Percentiles rank a stretch among this genome's conserved stretches.
Evolutionary conservation across 2,329 filamentous ascomycete genomes (phyloP).

Genomic region (Cephalotrichum gorgonifer): DNA sequence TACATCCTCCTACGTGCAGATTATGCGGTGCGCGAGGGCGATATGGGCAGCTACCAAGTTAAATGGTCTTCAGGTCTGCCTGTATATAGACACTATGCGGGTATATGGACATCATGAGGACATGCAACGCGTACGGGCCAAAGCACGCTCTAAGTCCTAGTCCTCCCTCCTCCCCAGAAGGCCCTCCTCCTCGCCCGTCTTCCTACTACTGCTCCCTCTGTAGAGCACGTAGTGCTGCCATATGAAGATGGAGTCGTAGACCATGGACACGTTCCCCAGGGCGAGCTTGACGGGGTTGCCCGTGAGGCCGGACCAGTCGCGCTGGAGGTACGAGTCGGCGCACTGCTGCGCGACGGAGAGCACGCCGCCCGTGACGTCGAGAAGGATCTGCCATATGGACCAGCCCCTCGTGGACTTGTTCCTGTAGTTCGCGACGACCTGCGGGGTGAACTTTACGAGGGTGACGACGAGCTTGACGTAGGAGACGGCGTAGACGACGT

Average conservation of each 20-base stretch:
- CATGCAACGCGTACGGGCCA: too few relatives aligned
- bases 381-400: slow-evolving; percentile 73
- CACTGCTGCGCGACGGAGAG: slow-evolving; percentile 72
- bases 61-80: too few relatives aligned
- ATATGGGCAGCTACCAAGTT: too few relatives aligned
- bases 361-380: slow-evolving; percentile 74
- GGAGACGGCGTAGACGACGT: slow-evolving; percentile 58
- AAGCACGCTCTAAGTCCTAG: slow-evolving; percentile 3
- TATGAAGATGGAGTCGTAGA: slow-evolving; percentile 82
- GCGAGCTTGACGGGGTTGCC: slow-evolving; percentile 89
- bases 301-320: slow-evolving; percentile 81
- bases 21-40: too few relatives aligned
- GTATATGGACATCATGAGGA: too few relatives aligned
- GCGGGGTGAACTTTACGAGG: slow-evolving; percentile 85
- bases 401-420: slow-evolving; percentile 81
- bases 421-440: slow-evolving; percentile 72
- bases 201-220: slow-evolving; percentile 8
- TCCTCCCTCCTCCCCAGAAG: slow-evolving; percentile 19
- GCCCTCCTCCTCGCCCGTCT: slow-evolving; percentile 12
- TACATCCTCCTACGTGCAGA: too few relatives aligned
- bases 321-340: slow-evolving; percentile 75
- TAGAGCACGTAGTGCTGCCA: slow-evolving; percentile 83
- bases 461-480: slow-evolving; percentile 87
- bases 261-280: slow-evolving; percentile 72
- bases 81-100: too few relatives aligned